phyloP scores from a whole-genome alignment of 345 rosid species.

The Lepidium africanum region DNA sequence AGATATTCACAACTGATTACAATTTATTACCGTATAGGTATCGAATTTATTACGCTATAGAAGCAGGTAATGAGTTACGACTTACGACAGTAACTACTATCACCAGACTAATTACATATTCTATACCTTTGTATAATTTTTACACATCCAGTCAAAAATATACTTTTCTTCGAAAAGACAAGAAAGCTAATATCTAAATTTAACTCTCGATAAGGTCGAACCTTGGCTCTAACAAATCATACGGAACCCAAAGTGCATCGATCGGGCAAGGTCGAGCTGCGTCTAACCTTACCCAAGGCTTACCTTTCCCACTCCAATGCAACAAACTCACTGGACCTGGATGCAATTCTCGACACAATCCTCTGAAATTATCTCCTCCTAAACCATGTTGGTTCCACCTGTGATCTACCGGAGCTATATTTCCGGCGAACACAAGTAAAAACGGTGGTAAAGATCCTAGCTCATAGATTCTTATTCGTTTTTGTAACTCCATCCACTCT shows the following conservation, averaged over 20 bases:
- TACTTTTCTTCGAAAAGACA: background rate
- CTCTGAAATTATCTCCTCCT: conserved; percentile 54
- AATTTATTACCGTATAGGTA: background rate
- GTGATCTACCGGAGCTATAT: conserved; percentile 65
- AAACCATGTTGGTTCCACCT: conserved; percentile 89
- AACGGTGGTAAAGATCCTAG: conserved; percentile 79
- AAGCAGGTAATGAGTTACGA: background rate
- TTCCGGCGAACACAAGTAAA: conserved; percentile 71
- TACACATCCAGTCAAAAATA: conserved; percentile 14
- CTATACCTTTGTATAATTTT: background rate
- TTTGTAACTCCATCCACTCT: conserved; percentile 93
- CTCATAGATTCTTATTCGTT: conserved; percentile 76
- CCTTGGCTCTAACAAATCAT: conserved; percentile 41
- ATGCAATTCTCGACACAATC: conserved; percentile 49
- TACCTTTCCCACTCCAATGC: conserved; percentile 76
- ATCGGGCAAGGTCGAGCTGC: conserved; percentile 45
- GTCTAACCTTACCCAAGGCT: conserved; percentile 60
- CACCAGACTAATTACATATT: conserved; percentile 10
- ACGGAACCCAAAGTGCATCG: conserved; percentile 53
- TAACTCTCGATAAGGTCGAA: conserved; percentile 33
- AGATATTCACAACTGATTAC: conserved; percentile 14
- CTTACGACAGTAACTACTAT: background rate
- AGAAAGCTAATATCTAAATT: conserved; percentile 1
- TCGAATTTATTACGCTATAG: conserved; percentile 4
- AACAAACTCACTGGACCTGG: conserved; percentile 61